Percentiles rank a stretch among this genome's conserved stretches.
Conservation (phyloP, 2,329 filamentous ascomycete genomes). For the Fusarium liriodendri region DNA sequence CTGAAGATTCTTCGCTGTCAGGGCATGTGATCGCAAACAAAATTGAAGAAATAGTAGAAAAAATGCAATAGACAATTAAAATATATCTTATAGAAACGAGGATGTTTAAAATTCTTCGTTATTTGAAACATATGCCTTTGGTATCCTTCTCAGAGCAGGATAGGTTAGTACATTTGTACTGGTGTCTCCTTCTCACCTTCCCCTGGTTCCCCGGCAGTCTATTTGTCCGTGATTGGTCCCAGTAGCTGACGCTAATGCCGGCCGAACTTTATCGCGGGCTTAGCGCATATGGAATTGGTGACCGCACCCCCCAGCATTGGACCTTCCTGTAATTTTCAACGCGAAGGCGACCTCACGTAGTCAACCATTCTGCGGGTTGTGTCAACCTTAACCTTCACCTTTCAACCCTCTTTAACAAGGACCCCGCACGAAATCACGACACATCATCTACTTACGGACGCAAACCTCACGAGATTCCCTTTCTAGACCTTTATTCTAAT, state of each 20-base stretch:
- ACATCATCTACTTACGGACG: neutral
- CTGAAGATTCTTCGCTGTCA: neutral
- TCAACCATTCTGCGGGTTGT: slow-evolving; percentile 27
- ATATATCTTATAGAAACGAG: neutral
- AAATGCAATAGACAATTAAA: rapidly evolving
- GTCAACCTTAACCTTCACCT: neutral
- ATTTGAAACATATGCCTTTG: neutral
- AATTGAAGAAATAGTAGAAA: neutral
- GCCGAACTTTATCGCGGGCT: slow-evolving; percentile 51
- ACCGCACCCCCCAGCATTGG: slow-evolving; percentile 52
- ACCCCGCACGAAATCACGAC: neutral
- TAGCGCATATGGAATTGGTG: slow-evolving; percentile 58
- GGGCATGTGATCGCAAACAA: neutral
- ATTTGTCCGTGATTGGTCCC: neutral
- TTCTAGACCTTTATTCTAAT: neutral
- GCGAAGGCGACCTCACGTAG: slow-evolving; percentile 42
- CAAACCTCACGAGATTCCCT: too few relatives aligned
- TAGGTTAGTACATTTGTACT: neutral
- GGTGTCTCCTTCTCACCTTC: neutral
- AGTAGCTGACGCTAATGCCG: slow-evolving; percentile 37
- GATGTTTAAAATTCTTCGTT: neutral
- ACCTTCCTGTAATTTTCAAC: slow-evolving; percentile 55
- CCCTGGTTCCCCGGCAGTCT: neutral
- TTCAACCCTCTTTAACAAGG: neutral
- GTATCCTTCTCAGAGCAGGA: neutral